Base-by-base conservation (phyloP, 805 yeast genomes). In the Yarrowia hollandica region DNA sequence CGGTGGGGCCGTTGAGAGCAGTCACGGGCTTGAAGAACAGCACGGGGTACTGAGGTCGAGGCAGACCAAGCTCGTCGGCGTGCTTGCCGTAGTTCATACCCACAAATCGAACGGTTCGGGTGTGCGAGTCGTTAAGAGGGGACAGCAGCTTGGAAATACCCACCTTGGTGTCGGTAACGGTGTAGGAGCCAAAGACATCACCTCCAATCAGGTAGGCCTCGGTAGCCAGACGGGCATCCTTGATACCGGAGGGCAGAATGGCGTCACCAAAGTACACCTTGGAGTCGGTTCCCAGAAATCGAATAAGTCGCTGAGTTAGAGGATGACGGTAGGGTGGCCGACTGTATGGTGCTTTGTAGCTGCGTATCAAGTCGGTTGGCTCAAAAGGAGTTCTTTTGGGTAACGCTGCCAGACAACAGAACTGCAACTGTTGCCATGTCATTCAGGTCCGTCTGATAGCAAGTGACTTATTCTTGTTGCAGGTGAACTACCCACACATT, bases 41-140 rank as follows among this genome's bases (percentile, higher is more conserved):
- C 19, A 79, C 73, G 4, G 85, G 85, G 66, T 72, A 76, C 57
- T 73, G 67, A 1, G 84, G 85, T 16, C 72, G 68, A 18, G 76
- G 70, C 63, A 72, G 62, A 10, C 72, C 70, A 35, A 76, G 67
- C 68, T 81, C 81, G 5, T 60, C 62, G 1, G 74, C 76, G 57
- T 72, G 75, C 52, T 77, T 76, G 35, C 71, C 69, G 64, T 79
- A 82, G 67, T 81, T 81, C 68, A 81, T 72, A 0, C 85, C 85
- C 30, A 82, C 72, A 66, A 77, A 74, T 50, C 82, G 70, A 18
- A 80, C 70, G 1, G 78, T 74, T 5, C 68, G 69, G 1, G 77
- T 68, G 44, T 74, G 75, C 3, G 64, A 63, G n/a, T 63, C 64
- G 5, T 72, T 68, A 28, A 79, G 60, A 4, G 83, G 83, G 3